phyloP scores from a whole-genome alignment of 225 moss, liverwort and hornwort genomes.

The Pleurozium schreberi region DNA sequence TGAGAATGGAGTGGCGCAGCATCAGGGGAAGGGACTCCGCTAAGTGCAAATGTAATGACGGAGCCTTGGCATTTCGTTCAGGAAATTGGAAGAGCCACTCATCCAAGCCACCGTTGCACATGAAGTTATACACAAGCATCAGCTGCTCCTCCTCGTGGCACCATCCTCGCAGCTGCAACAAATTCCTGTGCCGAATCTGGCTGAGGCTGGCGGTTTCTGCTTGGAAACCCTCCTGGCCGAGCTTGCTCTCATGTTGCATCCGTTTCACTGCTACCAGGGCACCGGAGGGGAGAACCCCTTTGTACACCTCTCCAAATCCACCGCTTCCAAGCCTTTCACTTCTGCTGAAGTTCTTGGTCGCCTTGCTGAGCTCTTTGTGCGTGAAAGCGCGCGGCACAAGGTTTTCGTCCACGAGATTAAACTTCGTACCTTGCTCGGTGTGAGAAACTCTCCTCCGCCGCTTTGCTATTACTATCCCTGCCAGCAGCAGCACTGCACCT shows the following conservation, averaged over 20 bases:
- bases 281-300: background rate
- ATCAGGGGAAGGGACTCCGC: background rate
- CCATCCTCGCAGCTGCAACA: background rate
- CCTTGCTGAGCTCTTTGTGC: background rate
- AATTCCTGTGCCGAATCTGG: background rate
- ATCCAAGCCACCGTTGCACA: constrained; percentile 12
- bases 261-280: background rate
- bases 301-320: background rate
- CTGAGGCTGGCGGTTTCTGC: background rate
- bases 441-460: background rate
- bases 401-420: background rate
- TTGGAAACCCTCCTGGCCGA: background rate
- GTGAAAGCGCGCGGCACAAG: too few species aligned
- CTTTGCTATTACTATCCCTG: background rate
- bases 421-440: background rate
- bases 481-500: background rate
- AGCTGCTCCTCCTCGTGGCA: background rate
- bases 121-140: background rate
- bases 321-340: background rate
- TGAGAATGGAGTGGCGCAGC: background rate
- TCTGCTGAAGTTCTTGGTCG: background rate
- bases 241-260: background rate
- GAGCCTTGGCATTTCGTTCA: background rate
- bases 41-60: background rate
- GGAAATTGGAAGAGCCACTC: constrained; percentile 12